phyloP scores from a whole-genome alignment of 768 basidiomycete species.

The Tylopilus rubrobrunneus region DNA sequence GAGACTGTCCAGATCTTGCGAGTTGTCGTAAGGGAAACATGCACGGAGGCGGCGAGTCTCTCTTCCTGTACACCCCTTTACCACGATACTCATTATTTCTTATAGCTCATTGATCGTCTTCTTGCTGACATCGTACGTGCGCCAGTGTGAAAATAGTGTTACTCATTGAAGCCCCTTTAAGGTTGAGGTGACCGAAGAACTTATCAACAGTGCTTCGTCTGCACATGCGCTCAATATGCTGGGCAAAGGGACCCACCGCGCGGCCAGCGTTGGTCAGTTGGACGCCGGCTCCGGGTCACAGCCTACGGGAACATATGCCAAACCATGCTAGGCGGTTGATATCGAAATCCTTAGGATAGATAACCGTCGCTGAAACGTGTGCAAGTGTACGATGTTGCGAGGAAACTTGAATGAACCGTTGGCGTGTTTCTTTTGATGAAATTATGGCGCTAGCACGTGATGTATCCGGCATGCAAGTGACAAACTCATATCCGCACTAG shows the following conservation, averaged over 20 bases:
- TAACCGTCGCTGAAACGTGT: too few species aligned
- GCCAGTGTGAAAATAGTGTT: neutral
- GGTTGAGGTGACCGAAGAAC: constrained; percentile 62
- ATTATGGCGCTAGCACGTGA: neutral
- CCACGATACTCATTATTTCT: constrained; percentile 23
- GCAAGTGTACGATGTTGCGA: neutral
- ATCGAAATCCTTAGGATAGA: neutral
- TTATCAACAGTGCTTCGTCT: constrained; percentile 45
- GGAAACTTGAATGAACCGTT: neutral
- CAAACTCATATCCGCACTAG: too few species aligned
- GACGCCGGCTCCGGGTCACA: constrained; percentile 44
- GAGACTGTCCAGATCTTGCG: constrained; percentile 55
- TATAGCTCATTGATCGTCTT: constrained; percentile 59
- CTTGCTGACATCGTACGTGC: constrained; percentile 64
- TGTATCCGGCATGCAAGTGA: neutral
- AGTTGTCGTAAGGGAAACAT: constrained; percentile 56
- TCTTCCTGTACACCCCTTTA: constrained; percentile 16
- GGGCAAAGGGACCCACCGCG: constrained; percentile 27
- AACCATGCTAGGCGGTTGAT: constrained; percentile 46
- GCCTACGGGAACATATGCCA: constrained; percentile 63
- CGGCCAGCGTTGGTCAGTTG: constrained; percentile 40
- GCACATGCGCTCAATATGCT: constrained; percentile 49
- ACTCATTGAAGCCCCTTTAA: constrained; percentile 22
- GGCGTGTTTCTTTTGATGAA: neutral
- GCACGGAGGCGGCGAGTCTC: constrained; percentile 44